Evolutionary conservation across 129 eudicot species (phyloP).

Genomic region (Scalesia atractyloides): DNA sequence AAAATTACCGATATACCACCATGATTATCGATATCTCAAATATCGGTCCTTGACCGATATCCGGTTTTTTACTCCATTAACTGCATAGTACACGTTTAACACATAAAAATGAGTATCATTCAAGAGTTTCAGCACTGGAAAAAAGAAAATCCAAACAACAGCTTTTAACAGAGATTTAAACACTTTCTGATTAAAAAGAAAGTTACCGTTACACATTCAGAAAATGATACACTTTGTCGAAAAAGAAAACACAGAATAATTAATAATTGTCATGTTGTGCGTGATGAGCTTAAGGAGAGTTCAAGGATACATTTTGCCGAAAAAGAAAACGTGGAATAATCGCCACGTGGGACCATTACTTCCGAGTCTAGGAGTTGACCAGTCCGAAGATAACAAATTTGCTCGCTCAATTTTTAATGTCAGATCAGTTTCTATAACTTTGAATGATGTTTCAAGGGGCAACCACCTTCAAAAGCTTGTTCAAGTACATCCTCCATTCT

Average conservation of each 20-base stretch:
- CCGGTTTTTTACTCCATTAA: too few relatives aligned
- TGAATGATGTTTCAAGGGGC: conserved; percentile 74
- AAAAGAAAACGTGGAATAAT: not conserved
- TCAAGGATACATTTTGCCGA: conserved; percentile 2
- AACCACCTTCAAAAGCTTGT: conserved; percentile 96
- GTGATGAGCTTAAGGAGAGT: too few relatives aligned
- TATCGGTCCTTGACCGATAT: too few relatives aligned
- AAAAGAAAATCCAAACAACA: not conserved
- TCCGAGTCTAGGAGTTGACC: conserved; percentile 8
- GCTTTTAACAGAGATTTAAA: conserved; percentile 8
- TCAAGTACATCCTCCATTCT: conserved; percentile 95
- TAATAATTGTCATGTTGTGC: not conserved
- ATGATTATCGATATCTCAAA: too few relatives aligned
- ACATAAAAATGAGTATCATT: too few relatives aligned
- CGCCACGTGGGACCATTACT: not conserved
- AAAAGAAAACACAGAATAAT: not conserved
- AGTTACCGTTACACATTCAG: conserved; percentile 14
- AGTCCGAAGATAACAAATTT: conserved; percentile 17
- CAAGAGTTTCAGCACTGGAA: conserved; percentile 2
- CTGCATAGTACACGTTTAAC: too few relatives aligned
- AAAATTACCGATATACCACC: too few relatives aligned
- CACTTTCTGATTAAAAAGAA: conserved; percentile 14
- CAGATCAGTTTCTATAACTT: conserved; percentile 45
- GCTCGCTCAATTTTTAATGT: conserved; percentile 13
- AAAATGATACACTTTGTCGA: conserved; percentile 2